Evolutionary conservation across 768 basidiomycete species (phyloP).

Genomic region (Hygrocybe coccinea): DNA sequence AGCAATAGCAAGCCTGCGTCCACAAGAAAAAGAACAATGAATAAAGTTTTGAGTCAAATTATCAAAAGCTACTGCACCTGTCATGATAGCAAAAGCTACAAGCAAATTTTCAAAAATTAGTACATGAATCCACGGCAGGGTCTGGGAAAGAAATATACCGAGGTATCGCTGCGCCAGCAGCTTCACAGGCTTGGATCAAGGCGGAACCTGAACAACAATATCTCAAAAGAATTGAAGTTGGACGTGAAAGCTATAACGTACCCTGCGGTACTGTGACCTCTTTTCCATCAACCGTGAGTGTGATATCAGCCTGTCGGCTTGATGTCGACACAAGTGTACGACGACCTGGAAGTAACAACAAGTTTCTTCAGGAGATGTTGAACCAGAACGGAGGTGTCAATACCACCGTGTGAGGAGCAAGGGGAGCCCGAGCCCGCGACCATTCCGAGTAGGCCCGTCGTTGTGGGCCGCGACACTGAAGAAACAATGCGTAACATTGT

Average conservation of each 20-base stretch:
- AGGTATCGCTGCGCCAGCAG: slow-evolving; percentile 76
- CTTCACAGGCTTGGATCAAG: slow-evolving; percentile 95
- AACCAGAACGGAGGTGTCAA: background rate
- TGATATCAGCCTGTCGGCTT: slow-evolving; percentile 67
- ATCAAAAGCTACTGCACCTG: slow-evolving; percentile 42
- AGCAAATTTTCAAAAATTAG: background rate
- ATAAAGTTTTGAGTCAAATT: background rate
- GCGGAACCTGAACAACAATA: slow-evolving; percentile 61
- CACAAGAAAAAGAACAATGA: background rate
- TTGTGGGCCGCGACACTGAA: slow-evolving; percentile 52
- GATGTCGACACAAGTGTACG: background rate
- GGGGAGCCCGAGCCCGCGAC: slow-evolving; percentile 45
- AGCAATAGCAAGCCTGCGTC: slow-evolving; percentile 80
- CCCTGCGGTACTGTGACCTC: slow-evolving; percentile 97
- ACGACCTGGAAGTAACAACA: background rate
- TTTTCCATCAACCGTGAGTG: slow-evolving; percentile 93
- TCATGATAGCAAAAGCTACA: slow-evolving; percentile 83
- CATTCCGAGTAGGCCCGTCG: slow-evolving; percentile 67
- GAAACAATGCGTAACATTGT: slow-evolving; percentile 76
- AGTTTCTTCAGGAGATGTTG: background rate
- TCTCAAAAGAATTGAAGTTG: background rate
- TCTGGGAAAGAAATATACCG: slow-evolving; percentile 41
- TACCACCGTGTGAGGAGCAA: slow-evolving; percentile 24
- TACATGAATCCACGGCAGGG: background rate
- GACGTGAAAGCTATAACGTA: slow-evolving; percentile 32